These are phyloP conservation scores for Ettlia oleoabundans DNA, from an alignment of 139 green algal genomes.

Conservation along the genomic window DNA sequence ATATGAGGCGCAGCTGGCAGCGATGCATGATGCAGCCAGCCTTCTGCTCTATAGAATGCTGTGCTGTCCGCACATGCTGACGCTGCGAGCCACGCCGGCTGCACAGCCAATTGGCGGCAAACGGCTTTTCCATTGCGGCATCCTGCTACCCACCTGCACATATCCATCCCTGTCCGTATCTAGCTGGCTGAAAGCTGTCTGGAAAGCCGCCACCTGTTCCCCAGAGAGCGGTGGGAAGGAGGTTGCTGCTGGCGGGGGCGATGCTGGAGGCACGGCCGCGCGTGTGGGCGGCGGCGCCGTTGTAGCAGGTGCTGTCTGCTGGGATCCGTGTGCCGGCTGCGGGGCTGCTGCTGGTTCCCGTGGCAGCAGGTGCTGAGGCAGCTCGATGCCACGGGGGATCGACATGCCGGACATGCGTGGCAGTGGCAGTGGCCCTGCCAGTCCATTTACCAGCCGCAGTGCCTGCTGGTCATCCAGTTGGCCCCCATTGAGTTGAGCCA, in stretches of 20 bases:
- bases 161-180: slow-evolving; percentile 77
- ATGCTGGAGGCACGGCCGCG: background rate
- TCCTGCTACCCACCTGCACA: slow-evolving; percentile 45
- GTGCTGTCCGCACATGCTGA: no score
- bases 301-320: background rate
- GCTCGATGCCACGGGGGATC: slow-evolving; percentile 33
- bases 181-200: slow-evolving; percentile 70
- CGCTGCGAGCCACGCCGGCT: no score
- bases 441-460: slow-evolving; percentile 43
- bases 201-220: slow-evolving; percentile 66
- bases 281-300: background rate
- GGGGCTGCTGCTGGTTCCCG: background rate
- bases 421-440: slow-evolving; percentile 33
- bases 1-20: no score
- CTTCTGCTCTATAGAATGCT: no score
- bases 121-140: background rate
- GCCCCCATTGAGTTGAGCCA: slow-evolving; percentile 65
- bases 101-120: no score
- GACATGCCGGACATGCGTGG: slow-evolving; percentile 39
- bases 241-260: background rate
- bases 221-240: slow-evolving; percentile 58
- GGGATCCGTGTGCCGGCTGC: no score
- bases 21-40: no score
- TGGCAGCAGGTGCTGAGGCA: slow-evolving; percentile 15
- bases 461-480: slow-evolving; percentile 41